Conservation (phyloP, 129 eudicot species). For the Lactuca saligna region DNA sequence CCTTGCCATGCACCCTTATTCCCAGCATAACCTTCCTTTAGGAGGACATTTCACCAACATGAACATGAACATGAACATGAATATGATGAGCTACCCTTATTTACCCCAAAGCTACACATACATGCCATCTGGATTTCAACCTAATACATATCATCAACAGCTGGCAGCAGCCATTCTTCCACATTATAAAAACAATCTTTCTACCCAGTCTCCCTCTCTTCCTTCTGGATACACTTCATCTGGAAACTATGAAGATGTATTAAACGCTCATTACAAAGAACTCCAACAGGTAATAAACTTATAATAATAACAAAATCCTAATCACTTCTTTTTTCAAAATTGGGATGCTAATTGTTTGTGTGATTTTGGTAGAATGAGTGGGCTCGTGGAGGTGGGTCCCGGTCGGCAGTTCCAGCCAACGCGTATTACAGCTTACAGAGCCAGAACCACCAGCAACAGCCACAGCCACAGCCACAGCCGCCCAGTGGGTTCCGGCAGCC, state of each 20-base stretch:
- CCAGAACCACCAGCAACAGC: conserved; percentile 72
- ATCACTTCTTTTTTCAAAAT: not conserved
- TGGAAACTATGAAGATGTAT: conserved; percentile 77
- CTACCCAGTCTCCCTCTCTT: conserved; percentile 72
- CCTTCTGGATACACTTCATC: conserved; percentile 81
- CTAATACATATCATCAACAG: conserved; percentile 73
- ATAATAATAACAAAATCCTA: conserved; percentile 38
- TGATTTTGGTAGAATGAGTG: conserved; percentile 54
- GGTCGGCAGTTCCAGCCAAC: conserved; percentile 78
- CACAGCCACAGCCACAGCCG: conserved; percentile 60
- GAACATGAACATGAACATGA: not conserved
- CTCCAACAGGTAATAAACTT: conserved; percentile 95
- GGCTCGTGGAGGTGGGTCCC: conserved; percentile 83
- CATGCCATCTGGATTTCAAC: conserved; percentile 90
- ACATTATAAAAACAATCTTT: conserved; percentile 66
- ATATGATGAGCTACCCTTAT: conserved; percentile 63
- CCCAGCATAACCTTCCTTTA: conserved; percentile 74
- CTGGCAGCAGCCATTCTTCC: conserved; percentile 77
- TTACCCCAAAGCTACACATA: conserved; percentile 85
- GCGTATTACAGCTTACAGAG: conserved; percentile 74
- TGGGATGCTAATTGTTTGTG: not conserved
- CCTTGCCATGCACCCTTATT: conserved; percentile 76
- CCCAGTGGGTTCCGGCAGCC: conserved; percentile 71
- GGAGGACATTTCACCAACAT: conserved; percentile 60
- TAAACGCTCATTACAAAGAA: conserved; percentile 91